Conservation (phyloP, 257 asterid species). For the Echites panduratus region DNA sequence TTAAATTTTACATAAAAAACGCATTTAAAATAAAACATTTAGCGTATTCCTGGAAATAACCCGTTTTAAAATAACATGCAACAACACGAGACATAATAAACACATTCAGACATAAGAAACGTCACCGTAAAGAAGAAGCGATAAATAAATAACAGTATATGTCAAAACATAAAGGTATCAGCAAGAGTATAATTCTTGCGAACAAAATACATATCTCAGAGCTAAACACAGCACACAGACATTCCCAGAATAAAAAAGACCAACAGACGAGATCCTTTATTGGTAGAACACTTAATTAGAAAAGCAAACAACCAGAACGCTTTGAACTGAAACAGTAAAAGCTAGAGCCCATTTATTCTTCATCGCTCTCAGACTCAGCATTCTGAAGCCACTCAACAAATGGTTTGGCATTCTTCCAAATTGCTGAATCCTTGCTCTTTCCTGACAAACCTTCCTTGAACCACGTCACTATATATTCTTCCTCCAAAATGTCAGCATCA, state of each 20-base stretch:
- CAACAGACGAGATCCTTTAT: background rate
- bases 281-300: background rate
- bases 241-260: no score
- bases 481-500: slow-evolving; percentile 37
- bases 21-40: no score
- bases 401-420: slow-evolving; percentile 37
- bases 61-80: no score
- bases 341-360: slow-evolving; percentile 19
- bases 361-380: slow-evolving; percentile 40
- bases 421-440: slow-evolving; percentile 17
- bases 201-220: background rate
- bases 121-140: background rate
- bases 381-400: slow-evolving; percentile 37
- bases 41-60: no score
- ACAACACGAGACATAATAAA: background rate
- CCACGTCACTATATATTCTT: slow-evolving; percentile 36
- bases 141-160: no score
- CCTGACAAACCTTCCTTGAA: slow-evolving; percentile 23
- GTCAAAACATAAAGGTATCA: background rate
- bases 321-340: background rate
- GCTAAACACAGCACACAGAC: background rate
- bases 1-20: no score
- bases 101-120: background rate
- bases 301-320: background rate
- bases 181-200: background rate